These are phyloP conservation scores for Cochlearia excelsa DNA, from an alignment of 345 rosid species.

Conservation along the genomic window DNA sequence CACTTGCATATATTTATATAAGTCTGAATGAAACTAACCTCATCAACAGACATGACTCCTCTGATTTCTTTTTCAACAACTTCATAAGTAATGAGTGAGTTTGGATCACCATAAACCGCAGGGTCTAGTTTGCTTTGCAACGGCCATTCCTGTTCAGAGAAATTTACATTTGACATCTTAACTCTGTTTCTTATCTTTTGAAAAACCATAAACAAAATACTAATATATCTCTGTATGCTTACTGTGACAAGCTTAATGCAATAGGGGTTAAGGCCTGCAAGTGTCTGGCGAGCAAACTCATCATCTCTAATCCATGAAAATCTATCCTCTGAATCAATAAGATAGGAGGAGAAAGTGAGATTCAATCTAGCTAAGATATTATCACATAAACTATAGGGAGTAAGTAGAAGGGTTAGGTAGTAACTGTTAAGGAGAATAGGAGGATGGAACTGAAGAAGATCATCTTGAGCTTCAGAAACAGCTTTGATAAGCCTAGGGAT, in stretches of 20 bases:
- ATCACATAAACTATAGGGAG: background rate
- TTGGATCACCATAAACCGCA: constrained; percentile 52
- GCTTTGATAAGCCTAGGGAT: constrained; percentile 60
- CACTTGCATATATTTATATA: background rate
- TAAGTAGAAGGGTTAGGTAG: background rate
- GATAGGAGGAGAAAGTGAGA: background rate
- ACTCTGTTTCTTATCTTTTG: too few species aligned
- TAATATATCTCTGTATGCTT: constrained; percentile 11
- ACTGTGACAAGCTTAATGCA: constrained; percentile 55
- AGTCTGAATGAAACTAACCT: constrained; percentile 38
- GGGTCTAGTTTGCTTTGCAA: constrained; percentile 72
- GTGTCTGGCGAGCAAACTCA: constrained; percentile 71
- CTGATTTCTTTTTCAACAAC: constrained; percentile 48
- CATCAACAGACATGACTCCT: constrained; percentile 50
- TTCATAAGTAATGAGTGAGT: constrained; percentile 63
- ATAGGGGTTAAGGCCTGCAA: constrained; percentile 75
- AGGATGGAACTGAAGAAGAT: constrained; percentile 51
- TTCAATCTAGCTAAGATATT: too few species aligned
- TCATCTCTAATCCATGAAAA: constrained; percentile 79
- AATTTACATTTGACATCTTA: too few species aligned
- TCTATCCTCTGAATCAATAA: constrained; percentile 49
- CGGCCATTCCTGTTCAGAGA: constrained; percentile 67
- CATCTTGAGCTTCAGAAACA: constrained; percentile 36
- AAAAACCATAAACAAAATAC: too few species aligned
- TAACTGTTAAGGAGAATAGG: constrained; percentile 51